Evolutionary conservation across 495 filamentous ascomycete genomes (phyloP), one percentile per base, ranked within the genome.

Genomic region (Rhypophila decipiens): DNA sequence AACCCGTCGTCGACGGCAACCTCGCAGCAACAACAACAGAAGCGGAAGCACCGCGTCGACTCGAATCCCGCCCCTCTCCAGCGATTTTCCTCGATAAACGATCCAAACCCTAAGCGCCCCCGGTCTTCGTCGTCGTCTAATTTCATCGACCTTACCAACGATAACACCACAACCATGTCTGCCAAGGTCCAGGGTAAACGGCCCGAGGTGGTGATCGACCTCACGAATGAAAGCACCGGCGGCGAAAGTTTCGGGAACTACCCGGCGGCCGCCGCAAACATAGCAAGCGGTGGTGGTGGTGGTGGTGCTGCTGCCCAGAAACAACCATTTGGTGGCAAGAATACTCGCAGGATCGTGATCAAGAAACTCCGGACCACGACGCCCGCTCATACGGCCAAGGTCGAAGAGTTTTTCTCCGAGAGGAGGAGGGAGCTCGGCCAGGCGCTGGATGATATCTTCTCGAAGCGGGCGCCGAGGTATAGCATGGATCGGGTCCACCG

Each of bases 401-500:
- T 69, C 17, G 63, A 68, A 8, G 72, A 77, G 42, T 96, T 94
- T 61, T 87, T 91, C 51, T 71, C 82, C 24, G 76, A 76, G 45
- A 82, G 79, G 2, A 87, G 83, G 79, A 63, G 61, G 36, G 83
- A 90, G 57, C 65, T 97, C 5, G 79, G 88, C 49, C 69, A 69
- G 27, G 88, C 88, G 2, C 70, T 98, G 39, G 67, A 70, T 3
- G 77, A 82, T 15, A 82, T 95, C 12, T 95, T 96, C 58, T 59
- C 69, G 10, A 70, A 76, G 27, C 69, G 74, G 45, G 75, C 78
- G 47, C 75, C 85, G 5, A 64, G 69, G 1, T 73, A 78, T 49
- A 87, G 89, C 11, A 66, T 94, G 36, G 93, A 97, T 61, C 84
- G 88, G 49, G 73, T 98, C 9, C 96, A 97, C 63, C 78, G 86